phyloP scores from a whole-genome alignment of 257 asterid genomes.

The Solanum habrochaites region DNA sequence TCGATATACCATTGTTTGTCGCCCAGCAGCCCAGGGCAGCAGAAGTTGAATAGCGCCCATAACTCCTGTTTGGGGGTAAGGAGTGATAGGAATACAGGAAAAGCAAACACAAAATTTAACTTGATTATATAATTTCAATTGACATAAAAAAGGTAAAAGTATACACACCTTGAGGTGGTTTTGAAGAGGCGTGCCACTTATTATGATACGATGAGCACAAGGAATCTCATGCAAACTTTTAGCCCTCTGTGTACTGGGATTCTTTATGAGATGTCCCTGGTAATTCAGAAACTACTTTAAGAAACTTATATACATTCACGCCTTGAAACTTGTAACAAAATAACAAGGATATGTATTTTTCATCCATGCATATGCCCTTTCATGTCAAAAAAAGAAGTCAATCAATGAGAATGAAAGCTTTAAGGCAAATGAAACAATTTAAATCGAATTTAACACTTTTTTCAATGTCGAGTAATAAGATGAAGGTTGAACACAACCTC shows the following conservation, averaged over 20 bases:
- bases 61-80: constrained; percentile 43
- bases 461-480: background rate
- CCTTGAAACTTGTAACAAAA: background rate
- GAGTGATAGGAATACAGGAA: background rate
- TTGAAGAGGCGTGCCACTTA: constrained; percentile 97
- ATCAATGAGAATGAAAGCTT: background rate
- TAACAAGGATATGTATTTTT: background rate
- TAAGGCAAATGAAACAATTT: background rate
- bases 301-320: background rate
- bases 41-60: constrained; percentile 90
- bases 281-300: background rate
- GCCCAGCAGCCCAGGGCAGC: constrained; percentile 85
- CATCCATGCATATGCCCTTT: background rate
- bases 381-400: background rate
- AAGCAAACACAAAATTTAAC: background rate
- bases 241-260: constrained; percentile 97
- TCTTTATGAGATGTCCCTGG: constrained; percentile 94
- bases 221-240: constrained; percentile 91
- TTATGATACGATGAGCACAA: constrained; percentile 71
- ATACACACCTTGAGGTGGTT: constrained; percentile 78
- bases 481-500: background rate
- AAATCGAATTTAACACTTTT: background rate
- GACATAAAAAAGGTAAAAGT: background rate
- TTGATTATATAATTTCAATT: background rate
- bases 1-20: constrained; percentile 65